A percentile compares a stretch with the other conserved stretches of the same genome.
Evolutionary conservation across 192 early-diverging fungal species (phyloP).

Genomic region (Coemansia sp.): DNA sequence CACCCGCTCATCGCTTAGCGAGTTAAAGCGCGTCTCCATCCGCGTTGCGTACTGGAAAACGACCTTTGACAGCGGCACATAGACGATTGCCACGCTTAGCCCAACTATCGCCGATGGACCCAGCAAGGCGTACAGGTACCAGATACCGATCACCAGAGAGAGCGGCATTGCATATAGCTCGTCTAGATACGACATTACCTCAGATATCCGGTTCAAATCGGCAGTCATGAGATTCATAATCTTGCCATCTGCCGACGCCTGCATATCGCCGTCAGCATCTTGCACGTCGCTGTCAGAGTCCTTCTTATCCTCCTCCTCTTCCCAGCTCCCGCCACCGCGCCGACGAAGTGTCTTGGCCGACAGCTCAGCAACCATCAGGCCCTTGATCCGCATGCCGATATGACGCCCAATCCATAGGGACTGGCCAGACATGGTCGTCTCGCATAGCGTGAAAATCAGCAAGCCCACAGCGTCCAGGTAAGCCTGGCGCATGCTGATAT

Average conservation of each 20-base stretch:
- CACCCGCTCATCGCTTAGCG: constrained; percentile 73
- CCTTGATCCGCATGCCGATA: constrained; percentile 60
- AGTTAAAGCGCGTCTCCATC: constrained; percentile 60
- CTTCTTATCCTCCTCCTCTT: constrained; percentile 21
- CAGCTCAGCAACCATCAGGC: constrained; percentile 65
- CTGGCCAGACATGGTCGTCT: constrained; percentile 52
- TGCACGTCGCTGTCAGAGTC: constrained; percentile 22
- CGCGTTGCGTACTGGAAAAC: constrained; percentile 56
- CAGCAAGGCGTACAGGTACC: constrained; percentile 71
- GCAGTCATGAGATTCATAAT: constrained; percentile 66
- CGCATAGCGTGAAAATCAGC: constrained; percentile 45
- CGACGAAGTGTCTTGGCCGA: constrained; percentile 64
- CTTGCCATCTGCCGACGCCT: constrained; percentile 57
- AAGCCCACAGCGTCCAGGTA: constrained; percentile 64
- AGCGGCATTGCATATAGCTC: constrained; percentile 62
- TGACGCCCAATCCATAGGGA: constrained; percentile 67
- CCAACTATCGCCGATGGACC: constrained; percentile 83
- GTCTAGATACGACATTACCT: constrained; percentile 57
- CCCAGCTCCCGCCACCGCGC: constrained; percentile 55
- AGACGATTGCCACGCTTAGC: constrained; percentile 61
- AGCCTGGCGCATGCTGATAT: constrained; percentile 18
- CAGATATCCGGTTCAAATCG: constrained; percentile 61
- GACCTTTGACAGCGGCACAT: constrained; percentile 59
- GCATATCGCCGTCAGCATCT: constrained; percentile 24
- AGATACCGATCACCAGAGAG: constrained; percentile 64